Evolutionary conservation across 108 stramenopile species (phyloP).

Genomic region (Stephanodiscus minutulus): DNA sequence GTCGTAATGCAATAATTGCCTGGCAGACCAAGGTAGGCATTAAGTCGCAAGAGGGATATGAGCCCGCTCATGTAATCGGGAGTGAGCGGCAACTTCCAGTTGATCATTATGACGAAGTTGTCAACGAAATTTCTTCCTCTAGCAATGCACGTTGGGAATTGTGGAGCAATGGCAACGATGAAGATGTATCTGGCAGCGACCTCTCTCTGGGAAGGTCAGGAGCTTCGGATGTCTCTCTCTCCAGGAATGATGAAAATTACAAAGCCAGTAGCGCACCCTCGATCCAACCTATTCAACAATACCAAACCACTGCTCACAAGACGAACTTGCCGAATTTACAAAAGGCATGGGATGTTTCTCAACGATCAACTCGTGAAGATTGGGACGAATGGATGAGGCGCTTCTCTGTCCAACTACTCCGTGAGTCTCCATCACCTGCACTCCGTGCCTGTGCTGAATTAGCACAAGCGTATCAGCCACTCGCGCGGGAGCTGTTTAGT

Average conservation of each 20-base stretch:
- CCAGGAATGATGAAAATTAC: constrained; percentile 34
- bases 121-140: constrained; percentile 30
- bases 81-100: constrained; percentile 15
- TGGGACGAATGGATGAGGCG: constrained; percentile 98
- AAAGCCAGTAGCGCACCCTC: constrained; percentile 37
- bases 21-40: constrained; percentile 58
- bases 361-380: constrained; percentile 90
- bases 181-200: constrained; percentile 30
- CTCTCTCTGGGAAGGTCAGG: constrained; percentile 37
- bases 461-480: constrained; percentile 93
- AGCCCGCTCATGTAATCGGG: constrained; percentile 2
- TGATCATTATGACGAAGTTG: constrained; percentile 55
- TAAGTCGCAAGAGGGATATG: constrained; percentile 5
- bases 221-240: constrained; percentile 35
- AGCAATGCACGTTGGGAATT: constrained; percentile 16
- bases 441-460: constrained; percentile 90
- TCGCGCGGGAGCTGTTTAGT: constrained; percentile 95
- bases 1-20: constrained; percentile 46
- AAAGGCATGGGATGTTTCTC: constrained; percentile 92
- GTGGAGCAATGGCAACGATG: constrained; percentile 9
- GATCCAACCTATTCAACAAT: constrained; percentile 38
- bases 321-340: constrained; percentile 80
- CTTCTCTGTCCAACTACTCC: constrained; percentile 89
- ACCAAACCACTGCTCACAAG: constrained; percentile 46
- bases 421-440: constrained; percentile 95